Percentiles rank a stretch among this genome's conserved stretches.
Conservation (phyloP, 352 stramenopile species). For the Peronosclerospora sorghi region DNA sequence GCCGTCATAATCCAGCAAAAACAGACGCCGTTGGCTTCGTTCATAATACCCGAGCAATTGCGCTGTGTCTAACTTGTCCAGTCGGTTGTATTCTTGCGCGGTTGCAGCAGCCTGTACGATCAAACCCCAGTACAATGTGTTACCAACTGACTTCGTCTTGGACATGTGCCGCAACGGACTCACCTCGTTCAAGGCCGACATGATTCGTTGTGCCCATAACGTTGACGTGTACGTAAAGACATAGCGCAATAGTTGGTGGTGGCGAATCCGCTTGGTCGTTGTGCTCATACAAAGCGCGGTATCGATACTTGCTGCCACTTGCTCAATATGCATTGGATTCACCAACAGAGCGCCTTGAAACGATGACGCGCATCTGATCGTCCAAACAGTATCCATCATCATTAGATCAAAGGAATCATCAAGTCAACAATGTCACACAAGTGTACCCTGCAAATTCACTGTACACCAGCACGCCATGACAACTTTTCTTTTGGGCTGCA, state of each 20-base stretch:
- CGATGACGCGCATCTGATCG: constrained; percentile 64
- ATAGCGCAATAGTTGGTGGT: constrained; percentile 77
- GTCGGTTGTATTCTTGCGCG: constrained; percentile 73
- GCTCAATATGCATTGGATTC: constrained; percentile 85
- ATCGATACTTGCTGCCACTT: constrained; percentile 78
- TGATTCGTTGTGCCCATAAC: constrained; percentile 77
- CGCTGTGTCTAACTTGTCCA: constrained; percentile 79
- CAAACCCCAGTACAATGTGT: too few species aligned
- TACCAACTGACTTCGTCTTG: too few species aligned
- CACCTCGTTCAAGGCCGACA: constrained; percentile 68
- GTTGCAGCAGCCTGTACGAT: constrained; percentile 36
- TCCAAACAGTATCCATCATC: constrained; percentile 2
- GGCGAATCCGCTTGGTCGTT: constrained; percentile 76
- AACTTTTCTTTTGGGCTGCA: constrained; percentile 67
- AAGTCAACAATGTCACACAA: background rate
- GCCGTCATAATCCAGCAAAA: constrained; percentile 82
- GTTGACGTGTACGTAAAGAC: constrained; percentile 86
- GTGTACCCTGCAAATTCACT: constrained; percentile 83
- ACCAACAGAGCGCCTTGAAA: constrained; percentile 83
- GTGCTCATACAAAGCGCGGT: too few species aligned
- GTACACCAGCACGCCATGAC: constrained; percentile 82
- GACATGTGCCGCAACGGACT: background rate
- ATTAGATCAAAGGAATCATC: background rate
- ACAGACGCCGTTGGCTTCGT: constrained; percentile 64
- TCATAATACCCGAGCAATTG: constrained; percentile 79